Evolutionary conservation across 2,329 filamentous ascomycete genomes (phyloP).

Genomic region (Parastagonospora nodorum): DNA sequence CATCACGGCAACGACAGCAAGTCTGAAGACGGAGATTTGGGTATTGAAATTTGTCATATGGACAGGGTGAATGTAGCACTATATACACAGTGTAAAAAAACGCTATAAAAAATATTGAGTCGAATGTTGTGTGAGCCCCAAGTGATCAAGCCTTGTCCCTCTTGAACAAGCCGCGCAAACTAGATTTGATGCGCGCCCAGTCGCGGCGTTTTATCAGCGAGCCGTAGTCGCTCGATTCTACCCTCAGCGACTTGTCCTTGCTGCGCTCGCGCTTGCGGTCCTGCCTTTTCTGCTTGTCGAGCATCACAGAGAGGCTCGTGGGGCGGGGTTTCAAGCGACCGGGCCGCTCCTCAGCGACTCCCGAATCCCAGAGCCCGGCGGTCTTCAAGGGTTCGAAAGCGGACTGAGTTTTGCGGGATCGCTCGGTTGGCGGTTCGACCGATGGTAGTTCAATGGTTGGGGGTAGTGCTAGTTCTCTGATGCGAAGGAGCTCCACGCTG

Average conservation of each 20-base stretch:
- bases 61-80: too few relatives aligned
- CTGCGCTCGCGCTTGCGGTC: slow-evolving; percentile 33
- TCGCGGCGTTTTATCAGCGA: too few relatives aligned
- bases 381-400: slow-evolving; percentile 41
- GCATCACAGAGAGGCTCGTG: slow-evolving; percentile 41
- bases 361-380: slow-evolving; percentile 45
- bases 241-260: slow-evolving; percentile 19
- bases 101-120: too few relatives aligned
- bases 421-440: slow-evolving; percentile 14
- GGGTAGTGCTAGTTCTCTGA: slow-evolving; percentile 36
- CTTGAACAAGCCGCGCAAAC: too few relatives aligned
- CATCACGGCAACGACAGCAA: too few relatives aligned
- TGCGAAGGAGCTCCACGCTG: slow-evolving; percentile 37
- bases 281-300: slow-evolving; percentile 38
- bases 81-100: too few relatives aligned
- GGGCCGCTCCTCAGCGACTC: slow-evolving; percentile 28
- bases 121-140: too few relatives aligned
- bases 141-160: too few relatives aligned
- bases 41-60: too few relatives aligned
- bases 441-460: slow-evolving; percentile 18
- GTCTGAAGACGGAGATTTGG: too few relatives aligned
- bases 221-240: too few relatives aligned
- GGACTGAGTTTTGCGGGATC: slow-evolving; percentile 34
- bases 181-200: too few relatives aligned
- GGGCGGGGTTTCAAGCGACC: slow-evolving; percentile 32